Percentiles rank a stretch among this genome's conserved stretches.
Evolutionary conservation across 2,329 filamentous ascomycete species (phyloP).

Genomic region (Paecilomyces formosus): DNA sequence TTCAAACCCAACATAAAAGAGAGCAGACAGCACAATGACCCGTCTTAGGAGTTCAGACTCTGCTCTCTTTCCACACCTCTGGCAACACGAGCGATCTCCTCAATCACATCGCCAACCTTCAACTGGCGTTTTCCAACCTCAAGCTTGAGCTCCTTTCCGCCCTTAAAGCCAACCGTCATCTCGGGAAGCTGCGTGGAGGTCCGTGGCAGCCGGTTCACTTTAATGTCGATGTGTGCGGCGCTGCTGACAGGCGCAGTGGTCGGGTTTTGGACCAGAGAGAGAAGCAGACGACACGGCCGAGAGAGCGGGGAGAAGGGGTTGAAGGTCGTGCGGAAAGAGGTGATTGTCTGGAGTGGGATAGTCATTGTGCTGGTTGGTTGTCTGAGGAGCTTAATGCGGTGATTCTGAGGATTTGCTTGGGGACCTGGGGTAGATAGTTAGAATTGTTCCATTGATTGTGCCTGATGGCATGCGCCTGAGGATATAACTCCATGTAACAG

Average conservation of each 20-base stretch:
- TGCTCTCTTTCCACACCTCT: constrained; percentile 73
- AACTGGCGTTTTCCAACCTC: constrained; percentile 70
- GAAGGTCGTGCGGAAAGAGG: constrained; percentile 77
- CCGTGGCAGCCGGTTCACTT: constrained; percentile 66
- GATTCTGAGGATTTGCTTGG: not conserved
- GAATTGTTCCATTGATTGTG: not conserved
- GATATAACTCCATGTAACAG: not conserved
- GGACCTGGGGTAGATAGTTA: not conserved
- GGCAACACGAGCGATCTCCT: constrained; percentile 87
- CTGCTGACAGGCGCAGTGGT: constrained; percentile 72
- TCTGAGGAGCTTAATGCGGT: not conserved
- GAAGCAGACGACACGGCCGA: constrained; percentile 80
- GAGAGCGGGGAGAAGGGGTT: constrained; percentile 79
- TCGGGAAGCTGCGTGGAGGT: constrained; percentile 60
- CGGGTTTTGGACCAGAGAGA: constrained; percentile 75
- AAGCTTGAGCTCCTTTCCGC: constrained; percentile 82
- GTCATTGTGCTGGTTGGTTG: constrained; percentile 18
- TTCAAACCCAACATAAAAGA: constrained; percentile 2
- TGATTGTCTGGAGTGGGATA: constrained; percentile 41
- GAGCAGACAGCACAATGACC: constrained; percentile 2
- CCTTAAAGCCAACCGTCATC: constrained; percentile 82
- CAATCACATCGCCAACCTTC: constrained; percentile 76
- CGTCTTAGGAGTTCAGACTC: constrained; percentile 53
- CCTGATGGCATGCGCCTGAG: not conserved
- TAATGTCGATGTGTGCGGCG: constrained; percentile 66